A percentile compares a stretch with the other conserved stretches of the same genome.
phyloP scores from a whole-genome alignment of 805 yeast species.

The Saturnispora sanitii region DNA sequence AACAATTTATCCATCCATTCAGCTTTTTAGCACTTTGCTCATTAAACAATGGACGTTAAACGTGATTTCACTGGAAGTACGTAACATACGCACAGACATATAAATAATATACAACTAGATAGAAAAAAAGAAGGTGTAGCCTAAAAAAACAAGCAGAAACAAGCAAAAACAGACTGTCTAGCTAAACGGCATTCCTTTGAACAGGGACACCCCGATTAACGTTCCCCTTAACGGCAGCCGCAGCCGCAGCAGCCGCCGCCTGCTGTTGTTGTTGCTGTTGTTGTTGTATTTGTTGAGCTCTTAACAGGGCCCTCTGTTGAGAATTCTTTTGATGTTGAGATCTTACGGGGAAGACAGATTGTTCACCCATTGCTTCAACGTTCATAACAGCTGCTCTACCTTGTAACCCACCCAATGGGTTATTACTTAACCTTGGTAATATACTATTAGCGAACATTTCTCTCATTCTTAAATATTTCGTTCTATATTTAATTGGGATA shows the following conservation, averaged over 20 bases:
- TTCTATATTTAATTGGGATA: conserved; percentile 61
- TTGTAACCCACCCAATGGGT: conserved; percentile 63
- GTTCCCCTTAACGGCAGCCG: neutral
- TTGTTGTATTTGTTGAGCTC: conserved; percentile 11
- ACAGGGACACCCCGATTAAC: no score
- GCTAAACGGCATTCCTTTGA: no score
- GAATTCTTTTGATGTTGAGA: conserved; percentile 32
- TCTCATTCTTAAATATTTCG: conserved; percentile 73
- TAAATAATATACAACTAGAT: no score
- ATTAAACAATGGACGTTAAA: no score
- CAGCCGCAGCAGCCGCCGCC: neutral
- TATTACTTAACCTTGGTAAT: conserved; percentile 48
- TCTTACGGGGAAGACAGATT: conserved; percentile 39
- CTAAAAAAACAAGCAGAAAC: no score
- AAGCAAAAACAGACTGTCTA: no score
- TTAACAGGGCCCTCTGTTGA: conserved; percentile 16
- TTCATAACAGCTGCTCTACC: conserved; percentile 74
- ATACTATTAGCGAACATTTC: conserved; percentile 90
- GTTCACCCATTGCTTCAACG: conserved; percentile 62
- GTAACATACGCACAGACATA: no score
- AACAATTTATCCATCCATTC: no score
- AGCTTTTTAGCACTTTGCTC: no score
- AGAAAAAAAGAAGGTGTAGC: no score
- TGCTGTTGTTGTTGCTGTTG: conserved; percentile 1
- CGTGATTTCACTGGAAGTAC: no score